Percentiles rank a stretch among this genome's conserved stretches.
These are phyloP conservation scores for Lecanicillium sp. DNA, from an alignment of 2,329 filamentous ascomycete species.

Conservation along the genomic window DNA sequence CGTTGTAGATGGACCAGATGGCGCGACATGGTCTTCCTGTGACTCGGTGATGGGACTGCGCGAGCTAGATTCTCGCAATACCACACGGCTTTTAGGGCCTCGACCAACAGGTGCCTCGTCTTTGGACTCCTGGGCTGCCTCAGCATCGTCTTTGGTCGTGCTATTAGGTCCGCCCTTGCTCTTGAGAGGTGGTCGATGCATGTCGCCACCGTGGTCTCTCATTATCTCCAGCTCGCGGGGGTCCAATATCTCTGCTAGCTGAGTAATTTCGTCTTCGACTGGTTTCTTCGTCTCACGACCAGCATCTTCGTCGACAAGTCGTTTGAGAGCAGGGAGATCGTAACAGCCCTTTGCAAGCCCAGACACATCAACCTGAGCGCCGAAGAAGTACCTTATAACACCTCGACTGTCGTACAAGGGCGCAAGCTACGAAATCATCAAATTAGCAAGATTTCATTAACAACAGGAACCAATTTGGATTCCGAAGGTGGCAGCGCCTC, in stretches of 20 bases:
- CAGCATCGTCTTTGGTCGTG: slow-evolving; percentile 6
- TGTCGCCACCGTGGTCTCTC: slow-evolving; percentile 52
- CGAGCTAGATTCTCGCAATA: slow-evolving; percentile 10
- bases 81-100: slow-evolving; percentile 10
- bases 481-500: too few relatives aligned
- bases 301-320: slow-evolving; percentile 23
- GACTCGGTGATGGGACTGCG: slow-evolving; percentile 26
- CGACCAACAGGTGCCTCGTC: slow-evolving; percentile 2
- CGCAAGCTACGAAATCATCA: slow-evolving; percentile 29
- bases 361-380: slow-evolving; percentile 61
- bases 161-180: not conserved
- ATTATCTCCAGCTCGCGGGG: slow-evolving; percentile 57
- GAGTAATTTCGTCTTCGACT: slow-evolving; percentile 59
- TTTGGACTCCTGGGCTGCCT: not conserved
- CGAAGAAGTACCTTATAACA: slow-evolving; percentile 56
- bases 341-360: slow-evolving; percentile 56
- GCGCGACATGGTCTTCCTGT: slow-evolving; percentile 8
- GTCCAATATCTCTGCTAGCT: slow-evolving; percentile 63
- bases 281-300: slow-evolving; percentile 26
- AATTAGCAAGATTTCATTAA: too few relatives aligned
- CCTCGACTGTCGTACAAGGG: slow-evolving; percentile 60
- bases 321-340: slow-evolving; percentile 53
- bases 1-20: not conserved
- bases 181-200: slow-evolving; percentile 38
- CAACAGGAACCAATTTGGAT: too few relatives aligned